Percentiles rank a stretch among this genome's conserved stretches.
Conservation (phyloP, 768 basidiomycete species). For the Lepiota brunneoincarnata region DNA sequence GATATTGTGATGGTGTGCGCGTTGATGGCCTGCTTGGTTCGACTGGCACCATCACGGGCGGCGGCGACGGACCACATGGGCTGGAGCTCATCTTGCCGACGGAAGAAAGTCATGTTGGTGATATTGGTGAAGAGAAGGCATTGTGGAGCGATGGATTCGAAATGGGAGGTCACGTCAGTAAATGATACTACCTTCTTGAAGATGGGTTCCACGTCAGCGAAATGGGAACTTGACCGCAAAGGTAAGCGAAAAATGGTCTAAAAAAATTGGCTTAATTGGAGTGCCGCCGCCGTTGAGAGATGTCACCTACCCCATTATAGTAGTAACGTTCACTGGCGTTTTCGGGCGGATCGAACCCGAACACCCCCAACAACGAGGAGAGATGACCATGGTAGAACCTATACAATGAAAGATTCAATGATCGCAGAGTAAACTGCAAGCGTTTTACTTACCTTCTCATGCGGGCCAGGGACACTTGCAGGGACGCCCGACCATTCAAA, state of each 20-base stretch:
- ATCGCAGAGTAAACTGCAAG: too few relatives aligned
- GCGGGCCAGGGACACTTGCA: conserved; percentile 32
- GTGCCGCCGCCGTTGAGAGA: background rate
- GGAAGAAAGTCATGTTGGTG: conserved; percentile 22
- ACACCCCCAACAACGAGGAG: conserved; percentile 35
- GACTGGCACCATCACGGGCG: conserved; percentile 9
- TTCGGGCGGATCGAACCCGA: conserved; percentile 23
- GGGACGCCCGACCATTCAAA: conserved; percentile 29
- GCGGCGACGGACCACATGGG: conserved; percentile 24
- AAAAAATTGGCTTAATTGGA: background rate
- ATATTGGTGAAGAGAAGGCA: conserved; percentile 41
- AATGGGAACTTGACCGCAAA: conserved; percentile 29
- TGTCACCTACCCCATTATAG: conserved; percentile 5
- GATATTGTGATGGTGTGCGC: conserved; percentile 1
- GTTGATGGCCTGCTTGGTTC: background rate
- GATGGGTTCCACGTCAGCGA: conserved; percentile 18
- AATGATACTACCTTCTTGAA: conserved; percentile 18
- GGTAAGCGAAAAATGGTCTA: conserved; percentile 49
- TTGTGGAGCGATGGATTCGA: conserved; percentile 27
- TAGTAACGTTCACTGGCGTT: background rate
- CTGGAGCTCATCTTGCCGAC: conserved; percentile 16
- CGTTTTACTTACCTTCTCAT: background rate
- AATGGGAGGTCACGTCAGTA: conserved; percentile 27
- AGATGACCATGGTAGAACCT: conserved; percentile 43
- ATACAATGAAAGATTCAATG: background rate